A percentile compares a stretch with the other conserved stretches of the same genome.
Evolutionary conservation across 2,329 filamentous ascomycete genomes (phyloP).

Genomic region (Plectosphaerella sp.): DNA sequence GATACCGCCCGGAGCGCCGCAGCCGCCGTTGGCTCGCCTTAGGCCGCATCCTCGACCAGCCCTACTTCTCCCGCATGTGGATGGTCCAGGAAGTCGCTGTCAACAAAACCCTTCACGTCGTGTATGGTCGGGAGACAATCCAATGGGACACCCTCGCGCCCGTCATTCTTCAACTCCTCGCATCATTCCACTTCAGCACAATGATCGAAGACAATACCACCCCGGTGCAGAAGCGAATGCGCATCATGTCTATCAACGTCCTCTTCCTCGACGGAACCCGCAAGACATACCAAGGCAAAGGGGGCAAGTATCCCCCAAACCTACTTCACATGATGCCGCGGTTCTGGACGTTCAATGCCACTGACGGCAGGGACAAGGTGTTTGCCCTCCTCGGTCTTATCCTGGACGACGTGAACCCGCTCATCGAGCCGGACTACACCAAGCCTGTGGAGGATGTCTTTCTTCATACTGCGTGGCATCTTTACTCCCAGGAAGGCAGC

Average conservation of each 20-base stretch:
- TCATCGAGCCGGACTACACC: neutral
- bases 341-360: neutral
- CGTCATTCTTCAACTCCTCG: neutral
- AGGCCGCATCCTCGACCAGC: neutral
- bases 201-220: neutral
- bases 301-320: too few relatives aligned
- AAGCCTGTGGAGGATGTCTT: neutral
- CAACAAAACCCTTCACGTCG: neutral
- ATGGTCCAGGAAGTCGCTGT: constrained; percentile 23
- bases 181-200: neutral
- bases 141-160: neutral
- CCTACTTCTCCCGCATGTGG: constrained; percentile 23
- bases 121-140: neutral
- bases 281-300: neutral
- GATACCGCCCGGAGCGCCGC: constrained; percentile 10
- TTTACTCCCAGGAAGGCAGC: neutral
- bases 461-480: neutral
- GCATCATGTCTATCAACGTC: neutral
- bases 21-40: neutral
- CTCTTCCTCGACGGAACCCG: neutral
- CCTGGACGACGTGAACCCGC: neutral
- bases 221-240: neutral
- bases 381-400: neutral
- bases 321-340: neutral
- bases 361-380: neutral